Base-by-base conservation (phyloP, 202 grass and related monocot species). In the Musa balbisiana region DNA sequence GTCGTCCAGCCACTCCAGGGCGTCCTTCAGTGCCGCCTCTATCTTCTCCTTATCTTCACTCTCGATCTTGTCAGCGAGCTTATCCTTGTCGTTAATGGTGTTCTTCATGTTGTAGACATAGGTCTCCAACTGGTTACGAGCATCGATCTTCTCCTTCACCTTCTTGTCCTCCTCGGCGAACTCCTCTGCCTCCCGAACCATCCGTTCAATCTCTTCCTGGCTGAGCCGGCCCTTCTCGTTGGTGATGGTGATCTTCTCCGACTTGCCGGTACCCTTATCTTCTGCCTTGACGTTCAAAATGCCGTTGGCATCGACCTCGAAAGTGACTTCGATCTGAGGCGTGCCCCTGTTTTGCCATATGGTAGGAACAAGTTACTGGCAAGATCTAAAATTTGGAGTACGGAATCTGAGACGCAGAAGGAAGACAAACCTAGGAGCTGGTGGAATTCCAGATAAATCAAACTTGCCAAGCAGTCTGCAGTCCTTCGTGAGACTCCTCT, bases 41-140 rank as follows among this genome's bases (percentile, higher is more conserved):
- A 92, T 70, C 78, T 76, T 83, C 70, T 87, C 82, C 86, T 91
- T 85, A 74, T 87, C 79, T 77, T 84, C 90, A 10, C 76, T 76
- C 84, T 92, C 84, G 11, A 92, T 82, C 74, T 89, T 89, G 90
- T 92, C 84, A 0, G 84, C 85, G 0, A 91, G 83, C 78, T 91
- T 91, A 73, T 91, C 89, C 89, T 91, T 81, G 75, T 88, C 84
- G 51, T 84, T 80, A 6, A 91, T 53, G 0, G 63, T 87, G 74
- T 86, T 85, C 89, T 89, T 91, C 82, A 96, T 85, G 74, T 89
- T 87, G 80, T 92, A 96, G 49, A 91, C 84, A 9, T 88, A 87
- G 0, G 83, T 96, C 82, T 96, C 92, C 0, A 96, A 86, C 62
- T 83, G 83, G 85, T 96, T 92, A 5, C 89, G 80, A 25, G 87